Conservation (phyloP, 768 basidiomycete genomes). For the Suillus spraguei region DNA sequence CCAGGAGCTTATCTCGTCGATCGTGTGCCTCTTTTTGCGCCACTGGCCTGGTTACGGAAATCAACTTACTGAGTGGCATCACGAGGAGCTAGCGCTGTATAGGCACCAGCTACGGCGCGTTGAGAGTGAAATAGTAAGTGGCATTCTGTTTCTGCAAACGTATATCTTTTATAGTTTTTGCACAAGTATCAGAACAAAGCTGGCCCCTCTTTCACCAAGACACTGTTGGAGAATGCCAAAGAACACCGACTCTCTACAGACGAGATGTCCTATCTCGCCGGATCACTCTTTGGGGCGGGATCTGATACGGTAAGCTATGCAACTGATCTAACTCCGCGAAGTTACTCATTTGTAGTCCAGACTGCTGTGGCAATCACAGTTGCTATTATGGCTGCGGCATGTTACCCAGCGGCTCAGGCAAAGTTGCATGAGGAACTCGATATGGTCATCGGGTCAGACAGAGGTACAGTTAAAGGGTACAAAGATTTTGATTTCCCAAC, state of each 20-base stretch:
- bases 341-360: not conserved
- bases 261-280: not conserved
- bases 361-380: not conserved
- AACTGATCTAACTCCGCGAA: not conserved
- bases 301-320: not conserved
- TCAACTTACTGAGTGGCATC: not conserved
- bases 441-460: not conserved
- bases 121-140: not conserved
- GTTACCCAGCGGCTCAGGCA: not conserved
- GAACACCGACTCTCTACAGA: not conserved
- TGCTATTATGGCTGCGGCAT: not conserved
- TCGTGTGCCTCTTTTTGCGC: constrained; percentile 2
- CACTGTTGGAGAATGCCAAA: not conserved
- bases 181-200: not conserved
- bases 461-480: not conserved
- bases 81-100: not conserved
- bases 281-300: constrained; percentile 1
- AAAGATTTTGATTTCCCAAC: not conserved
- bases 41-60: not conserved
- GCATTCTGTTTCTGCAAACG: not conserved
- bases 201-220: not conserved
- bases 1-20: constrained; percentile 2
- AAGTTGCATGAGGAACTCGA: not conserved
- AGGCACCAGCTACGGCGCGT: not conserved
- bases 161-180: not conserved